Base-by-base conservation (phyloP, 371 early-diverging fungal genomes). In the Haplosporangium sp. region DNA sequence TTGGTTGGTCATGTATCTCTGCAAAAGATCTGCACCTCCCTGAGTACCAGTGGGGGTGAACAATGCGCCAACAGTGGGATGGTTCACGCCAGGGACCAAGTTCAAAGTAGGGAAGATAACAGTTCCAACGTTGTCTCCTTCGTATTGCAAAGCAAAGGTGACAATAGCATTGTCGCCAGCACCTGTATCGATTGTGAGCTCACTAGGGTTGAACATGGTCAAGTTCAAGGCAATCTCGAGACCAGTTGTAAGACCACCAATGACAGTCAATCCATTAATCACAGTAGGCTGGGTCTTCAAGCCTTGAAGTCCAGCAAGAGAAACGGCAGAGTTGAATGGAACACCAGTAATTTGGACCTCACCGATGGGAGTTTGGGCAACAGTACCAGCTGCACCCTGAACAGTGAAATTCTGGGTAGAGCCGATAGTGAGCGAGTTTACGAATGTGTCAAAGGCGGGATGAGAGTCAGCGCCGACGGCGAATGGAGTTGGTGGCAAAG, bases 241-340 rank as follows among this genome's bases (percentile, higher is more conserved):
- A 56, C 83, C 74, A 0, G 83, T 72, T 34, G 83, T 37, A 3
- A 84, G 69, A 50, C 92, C 92, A 59, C 88, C 90, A n/a, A 78
- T 84, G 50, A 91, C 88, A 57, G 87, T 87, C 65, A 91, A 65
- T 58, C 83, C 74, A 71, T 87, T 85, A 61, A 89, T 85, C 8
- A 79, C 71, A 2, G 88, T 84, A 19, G 90, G 88, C 3, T 87
- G 72, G 39, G 84, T 83, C 82, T 86, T 86, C 58, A 91, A 71
- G 60, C 88, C 89, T 71, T 89, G 88, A 58, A 91, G 84, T 61
- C 92, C 92, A 27, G 83, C 72, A 40, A 91, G 75, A 50, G 74
- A 45, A 6, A 89, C 86, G 37, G 84, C 84, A 4, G 88, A 86
- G 27, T 84, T 84, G 76, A 91, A 88, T 27, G 88, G 84, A 42